Base-by-base conservation (phyloP, 768 basidiomycete species). In the Naganishia onofrii region DNA sequence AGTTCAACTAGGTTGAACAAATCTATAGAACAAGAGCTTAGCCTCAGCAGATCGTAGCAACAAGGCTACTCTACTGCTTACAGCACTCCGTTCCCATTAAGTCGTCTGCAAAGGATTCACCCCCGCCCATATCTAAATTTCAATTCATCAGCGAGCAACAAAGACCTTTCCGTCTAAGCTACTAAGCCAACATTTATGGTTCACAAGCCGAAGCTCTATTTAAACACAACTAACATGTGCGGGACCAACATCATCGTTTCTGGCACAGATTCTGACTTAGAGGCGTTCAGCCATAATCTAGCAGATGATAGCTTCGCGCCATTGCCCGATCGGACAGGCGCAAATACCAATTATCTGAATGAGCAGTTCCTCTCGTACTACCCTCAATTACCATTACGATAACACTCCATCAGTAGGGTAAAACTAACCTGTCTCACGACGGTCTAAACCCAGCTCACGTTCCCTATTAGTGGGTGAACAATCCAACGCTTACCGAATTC, bases 341-440 rank as follows among this genome's bases (percentile, higher is more conserved):
- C 87, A 88, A 87, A 87, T 87, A 88, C 87, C 87, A 88, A 88
- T 85, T 88, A 87, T 88, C 86, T 86, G 87, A 88, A 88, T 87
- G 85, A 86, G 86, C 86, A 84, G 88, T 89, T 88, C 88, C 87
- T 88, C 87, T 88, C 85, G 86, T 88, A 88, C 87, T 88, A 87
- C 86, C 86, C 86, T 86, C 85, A 86, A 88, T 88, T 88, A 87
- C 87, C 86, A 84, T 88, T 85, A 84, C 84, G 85, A 87, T 83
- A 84, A 87, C 86, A 80, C 86, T 85, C 85, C 87, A 88, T 87
- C 86, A 88, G 86, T 87, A 88, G 87, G 86, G 87, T 88, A 88
- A 88, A 88, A 88, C 87, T 88, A 88, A 88, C 87, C 88, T 88
- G 87, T 88, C 88, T 88, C 87, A 88, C 86, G 85, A 88, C 85